Evolutionary conservation across 2,329 filamentous ascomycete species (phyloP).

Genomic region (Fusarium phyllophilum): DNA sequence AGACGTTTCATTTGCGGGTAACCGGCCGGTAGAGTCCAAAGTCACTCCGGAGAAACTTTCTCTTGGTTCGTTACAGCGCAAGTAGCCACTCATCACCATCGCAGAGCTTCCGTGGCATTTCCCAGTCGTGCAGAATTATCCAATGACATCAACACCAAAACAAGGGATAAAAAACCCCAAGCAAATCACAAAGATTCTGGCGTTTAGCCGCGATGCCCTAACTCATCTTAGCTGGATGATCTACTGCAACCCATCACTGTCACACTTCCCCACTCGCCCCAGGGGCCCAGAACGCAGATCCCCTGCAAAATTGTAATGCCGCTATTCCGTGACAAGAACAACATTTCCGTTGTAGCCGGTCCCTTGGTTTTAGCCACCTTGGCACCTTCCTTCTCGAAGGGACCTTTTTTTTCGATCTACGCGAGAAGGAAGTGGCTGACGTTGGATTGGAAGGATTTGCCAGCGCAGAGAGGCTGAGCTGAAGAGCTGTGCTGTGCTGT

Average conservation of each 20-base stretch:
- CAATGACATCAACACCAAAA: neutral
- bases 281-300: neutral
- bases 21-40: neutral
- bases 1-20: neutral
- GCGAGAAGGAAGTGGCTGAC: neutral
- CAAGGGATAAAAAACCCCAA: neutral
- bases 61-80: fast-evolving
- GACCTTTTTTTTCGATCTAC: neutral
- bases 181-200: neutral
- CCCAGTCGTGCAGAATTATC: neutral
- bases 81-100: fast-evolving
- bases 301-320: neutral
- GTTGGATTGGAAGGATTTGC: neutral
- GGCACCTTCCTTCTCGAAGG: neutral
- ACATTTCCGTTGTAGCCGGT: neutral
- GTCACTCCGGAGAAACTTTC: neutral
- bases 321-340: neutral
- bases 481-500: neutral
- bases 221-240: neutral
- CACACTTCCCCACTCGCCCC: neutral
- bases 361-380: neutral
- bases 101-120: fast-evolving
- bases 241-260: neutral
- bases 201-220: neutral
- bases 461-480: neutral